Percentiles rank a stretch among this genome's conserved stretches.
Evolutionary conservation across 2,329 filamentous ascomycete genomes (phyloP).

Genomic region (Teratosphaeria viscida): DNA sequence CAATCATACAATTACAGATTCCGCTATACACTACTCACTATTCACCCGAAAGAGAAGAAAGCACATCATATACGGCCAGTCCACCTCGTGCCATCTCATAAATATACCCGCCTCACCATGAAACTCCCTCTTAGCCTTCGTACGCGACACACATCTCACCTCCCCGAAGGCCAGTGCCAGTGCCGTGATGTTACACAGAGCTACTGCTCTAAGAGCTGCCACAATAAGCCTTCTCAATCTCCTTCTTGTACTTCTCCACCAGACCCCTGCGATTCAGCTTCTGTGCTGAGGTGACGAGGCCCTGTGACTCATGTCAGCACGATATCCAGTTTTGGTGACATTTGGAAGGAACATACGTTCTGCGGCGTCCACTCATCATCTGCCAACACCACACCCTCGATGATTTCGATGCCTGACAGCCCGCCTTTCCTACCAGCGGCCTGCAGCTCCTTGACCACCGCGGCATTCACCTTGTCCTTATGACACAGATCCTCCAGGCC

Average conservation of each 20-base stretch:
- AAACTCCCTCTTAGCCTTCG: background rate
- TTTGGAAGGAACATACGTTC: conserved; percentile 51
- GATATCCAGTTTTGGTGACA: background rate
- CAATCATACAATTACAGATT: background rate
- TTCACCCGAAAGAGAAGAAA: background rate
- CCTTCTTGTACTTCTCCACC: conserved; percentile 41
- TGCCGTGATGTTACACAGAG: background rate
- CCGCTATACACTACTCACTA: background rate
- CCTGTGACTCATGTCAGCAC: conserved; percentile 19
- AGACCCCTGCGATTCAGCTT: conserved; percentile 44
- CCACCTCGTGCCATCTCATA: no score
- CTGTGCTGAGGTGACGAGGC: conserved; percentile 41
- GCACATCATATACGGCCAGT: background rate
- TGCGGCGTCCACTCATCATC: conserved; percentile 83
- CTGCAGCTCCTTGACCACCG: conserved; percentile 62
- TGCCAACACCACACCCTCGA: conserved; percentile 65
- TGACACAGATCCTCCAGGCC: conserved; percentile 59
- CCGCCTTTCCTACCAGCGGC: conserved; percentile 54
- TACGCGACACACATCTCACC: background rate
- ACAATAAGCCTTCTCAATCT: conserved; percentile 38
- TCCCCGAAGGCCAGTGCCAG: background rate
- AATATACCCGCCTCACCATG: background rate
- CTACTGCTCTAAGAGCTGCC: background rate
- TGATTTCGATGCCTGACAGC: conserved; percentile 60
- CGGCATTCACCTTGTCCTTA: conserved; percentile 52